phyloP scores from a whole-genome alignment of 345 rosid genomes.

The Fremontodendron californicum region DNA sequence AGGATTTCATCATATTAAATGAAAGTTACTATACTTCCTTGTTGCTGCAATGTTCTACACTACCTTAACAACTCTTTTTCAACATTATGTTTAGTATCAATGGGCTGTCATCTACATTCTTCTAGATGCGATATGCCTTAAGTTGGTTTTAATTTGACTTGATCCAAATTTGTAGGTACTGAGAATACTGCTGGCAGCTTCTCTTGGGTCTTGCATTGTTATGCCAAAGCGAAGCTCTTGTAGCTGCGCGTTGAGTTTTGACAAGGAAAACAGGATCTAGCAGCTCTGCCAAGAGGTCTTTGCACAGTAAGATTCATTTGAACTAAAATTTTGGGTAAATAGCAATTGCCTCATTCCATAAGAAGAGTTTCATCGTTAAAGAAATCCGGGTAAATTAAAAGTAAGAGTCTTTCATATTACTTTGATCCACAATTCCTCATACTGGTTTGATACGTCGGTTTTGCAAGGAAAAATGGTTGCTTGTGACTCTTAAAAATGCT shows the following conservation, averaged over 20 bases:
- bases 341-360: background rate
- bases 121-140: background rate
- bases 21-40: background rate
- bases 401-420: background rate
- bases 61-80: background rate
- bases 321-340: background rate
- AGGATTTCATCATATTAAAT: background rate
- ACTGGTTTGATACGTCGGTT: background rate
- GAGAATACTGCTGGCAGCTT: too few relatives aligned
- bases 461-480: slow-evolving; percentile 24
- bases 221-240: background rate
- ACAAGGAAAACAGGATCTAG: background rate
- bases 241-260: background rate
- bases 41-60: background rate
- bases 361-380: too few relatives aligned
- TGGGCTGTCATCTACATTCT: background rate
- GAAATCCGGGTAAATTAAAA: background rate
- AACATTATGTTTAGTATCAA: background rate
- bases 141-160: background rate
- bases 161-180: too few relatives aligned
- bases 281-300: background rate
- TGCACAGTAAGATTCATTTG: background rate
- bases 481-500: slow-evolving; percentile 7
- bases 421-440: background rate
- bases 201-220: background rate